A percentile compares a stretch with the other conserved stretches of the same genome.
Evolutionary conservation across 2,329 filamentous ascomycete genomes (phyloP).

Genomic region (Akanthomyces uredinophilus): DNA sequence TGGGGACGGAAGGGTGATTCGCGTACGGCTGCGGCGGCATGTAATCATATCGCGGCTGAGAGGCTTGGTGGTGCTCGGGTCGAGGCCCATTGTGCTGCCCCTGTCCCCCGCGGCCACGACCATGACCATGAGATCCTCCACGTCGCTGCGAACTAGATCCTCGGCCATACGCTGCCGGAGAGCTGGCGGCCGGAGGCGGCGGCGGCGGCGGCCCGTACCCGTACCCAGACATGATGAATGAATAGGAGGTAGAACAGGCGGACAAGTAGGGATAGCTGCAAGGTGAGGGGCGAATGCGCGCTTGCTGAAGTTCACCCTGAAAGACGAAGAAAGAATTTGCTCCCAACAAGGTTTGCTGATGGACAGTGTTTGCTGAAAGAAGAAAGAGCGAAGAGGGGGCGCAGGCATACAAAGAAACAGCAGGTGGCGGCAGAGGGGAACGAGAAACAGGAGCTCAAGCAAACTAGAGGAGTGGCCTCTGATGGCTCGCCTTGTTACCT

Average conservation of each 20-base stretch:
- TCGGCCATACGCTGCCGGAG: constrained; percentile 32
- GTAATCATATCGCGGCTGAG: constrained; percentile 40
- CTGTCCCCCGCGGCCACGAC: constrained; percentile 34
- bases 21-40: constrained; percentile 32
- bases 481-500: constrained; percentile 3
- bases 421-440: background rate
- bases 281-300: background rate
- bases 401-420: background rate
- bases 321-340: background rate
- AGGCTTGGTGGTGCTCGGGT: constrained; percentile 32
- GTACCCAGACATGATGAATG: constrained; percentile 43
- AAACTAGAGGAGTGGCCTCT: background rate
- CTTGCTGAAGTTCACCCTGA: background rate
- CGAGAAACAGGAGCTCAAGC: background rate
- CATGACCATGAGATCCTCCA: constrained; percentile 26
- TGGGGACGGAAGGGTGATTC: constrained; percentile 26
- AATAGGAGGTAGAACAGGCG: background rate
- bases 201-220: constrained; percentile 51
- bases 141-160: constrained; percentile 26
- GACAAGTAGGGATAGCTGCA: background rate
- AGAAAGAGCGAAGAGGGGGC: background rate
- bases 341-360: background rate
- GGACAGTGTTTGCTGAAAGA: background rate
- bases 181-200: constrained; percentile 32
- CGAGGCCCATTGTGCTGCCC: constrained; percentile 35